These are phyloP conservation scores for Linum usitatissimum DNA, from an alignment of 345 rosid species.

Conservation along the genomic window DNA sequence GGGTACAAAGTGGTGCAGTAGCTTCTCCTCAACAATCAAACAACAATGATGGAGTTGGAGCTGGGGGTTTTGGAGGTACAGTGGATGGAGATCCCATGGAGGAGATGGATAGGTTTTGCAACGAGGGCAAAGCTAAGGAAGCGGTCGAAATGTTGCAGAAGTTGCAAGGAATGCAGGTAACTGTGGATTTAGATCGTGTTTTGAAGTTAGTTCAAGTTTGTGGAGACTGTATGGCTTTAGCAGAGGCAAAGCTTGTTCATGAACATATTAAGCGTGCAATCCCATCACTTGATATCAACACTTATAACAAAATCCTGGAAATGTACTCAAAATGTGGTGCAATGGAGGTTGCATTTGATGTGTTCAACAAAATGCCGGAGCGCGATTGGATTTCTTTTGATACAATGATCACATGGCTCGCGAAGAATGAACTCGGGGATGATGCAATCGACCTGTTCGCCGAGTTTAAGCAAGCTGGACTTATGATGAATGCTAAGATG, in stretches of 20 bases:
- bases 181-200: conserved; percentile 38
- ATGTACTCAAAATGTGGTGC: conserved; percentile 62
- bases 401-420: conserved; percentile 53
- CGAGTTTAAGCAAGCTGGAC: conserved; percentile 50
- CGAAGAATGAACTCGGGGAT: conserved; percentile 64
- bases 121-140: conserved; percentile 48
- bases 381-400: conserved; percentile 54
- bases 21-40: conserved; percentile 9
- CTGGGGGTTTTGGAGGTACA: conserved; percentile 17
- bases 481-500: conserved; percentile 44
- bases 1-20: neutral
- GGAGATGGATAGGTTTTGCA: conserved; percentile 45
- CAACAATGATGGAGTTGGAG: conserved; percentile 13
- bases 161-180: conserved; percentile 28
- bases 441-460: conserved; percentile 66
- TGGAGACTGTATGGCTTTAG: conserved; percentile 44
- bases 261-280: conserved; percentile 26
- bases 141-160: conserved; percentile 35
- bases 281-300: conserved; percentile 29
- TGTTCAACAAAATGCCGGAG: conserved; percentile 44
- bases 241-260: conserved; percentile 57
- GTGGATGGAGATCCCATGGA: conserved; percentile 17
- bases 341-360: conserved; percentile 33
- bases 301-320: conserved; percentile 40
- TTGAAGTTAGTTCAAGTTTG: conserved; percentile 45